phyloP scores from a whole-genome alignment of 768 basidiomycete genomes.

The Xanthoconium stramineum region DNA sequence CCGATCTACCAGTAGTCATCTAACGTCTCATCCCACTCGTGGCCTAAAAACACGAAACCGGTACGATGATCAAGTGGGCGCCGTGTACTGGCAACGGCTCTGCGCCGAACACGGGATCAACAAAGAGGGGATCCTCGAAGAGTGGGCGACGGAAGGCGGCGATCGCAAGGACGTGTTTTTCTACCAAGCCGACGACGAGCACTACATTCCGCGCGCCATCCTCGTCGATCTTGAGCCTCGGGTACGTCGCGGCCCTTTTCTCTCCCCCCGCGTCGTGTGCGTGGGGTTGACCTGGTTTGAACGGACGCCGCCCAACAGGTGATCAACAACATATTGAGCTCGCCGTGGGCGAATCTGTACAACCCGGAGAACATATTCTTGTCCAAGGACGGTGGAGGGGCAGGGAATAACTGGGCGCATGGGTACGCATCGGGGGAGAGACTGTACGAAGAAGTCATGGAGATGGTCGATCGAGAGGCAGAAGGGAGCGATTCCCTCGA shows the following conservation, averaged over 20 bases:
- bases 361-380: slow-evolving; percentile 98
- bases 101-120: slow-evolving; percentile 99
- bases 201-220: slow-evolving; percentile 96
- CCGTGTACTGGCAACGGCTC: slow-evolving; percentile 97
- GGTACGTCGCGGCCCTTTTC: slow-evolving; percentile 45
- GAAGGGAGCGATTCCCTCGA: slow-evolving; percentile 97
- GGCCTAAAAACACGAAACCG: too few relatives aligned
- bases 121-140: slow-evolving; percentile 92
- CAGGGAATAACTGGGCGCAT: slow-evolving; percentile 98
- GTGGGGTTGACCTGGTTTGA: neutral
- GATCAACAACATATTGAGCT: slow-evolving; percentile 89
- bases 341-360: slow-evolving; percentile 82
- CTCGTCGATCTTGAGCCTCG: slow-evolving; percentile 95
- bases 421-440: slow-evolving; percentile 88
- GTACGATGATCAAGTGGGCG: slow-evolving; percentile 65
- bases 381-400: slow-evolving; percentile 96
- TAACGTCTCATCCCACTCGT: neutral
- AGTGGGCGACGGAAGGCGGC: slow-evolving; percentile 93
- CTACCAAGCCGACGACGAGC: slow-evolving; percentile 99
- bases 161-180: slow-evolving; percentile 99
- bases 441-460: slow-evolving; percentile 95
- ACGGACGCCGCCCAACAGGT: slow-evolving; percentile 56
- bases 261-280: neutral
- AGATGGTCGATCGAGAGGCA: slow-evolving; percentile 98
- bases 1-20: neutral